A percentile compares a stretch with the other conserved stretches of the same genome.
phyloP scores from a whole-genome alignment of 768 basidiomycete species.

The Mycena epipterygia region DNA sequence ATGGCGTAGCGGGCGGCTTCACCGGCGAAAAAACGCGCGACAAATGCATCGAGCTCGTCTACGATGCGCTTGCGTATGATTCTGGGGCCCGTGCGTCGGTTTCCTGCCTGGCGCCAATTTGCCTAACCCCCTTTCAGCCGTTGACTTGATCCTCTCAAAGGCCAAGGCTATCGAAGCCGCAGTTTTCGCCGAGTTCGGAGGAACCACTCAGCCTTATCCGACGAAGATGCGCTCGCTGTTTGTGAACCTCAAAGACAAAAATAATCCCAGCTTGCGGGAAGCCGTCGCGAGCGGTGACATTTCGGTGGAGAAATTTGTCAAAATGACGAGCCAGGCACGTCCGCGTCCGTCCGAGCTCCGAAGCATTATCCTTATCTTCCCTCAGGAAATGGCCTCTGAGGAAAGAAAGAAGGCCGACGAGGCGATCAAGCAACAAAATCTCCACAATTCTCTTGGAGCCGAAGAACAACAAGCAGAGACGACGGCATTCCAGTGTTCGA shows the following conservation, averaged over 20 bases:
- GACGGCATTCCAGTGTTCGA: slow-evolving; percentile 95
- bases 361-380: not conserved
- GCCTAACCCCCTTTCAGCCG: slow-evolving; percentile 67
- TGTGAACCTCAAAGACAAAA: slow-evolving; percentile 96
- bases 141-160: slow-evolving; percentile 74
- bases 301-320: slow-evolving; percentile 74
- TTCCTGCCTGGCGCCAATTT: not conserved
- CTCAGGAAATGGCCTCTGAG: slow-evolving; percentile 95
- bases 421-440: slow-evolving; percentile 86
- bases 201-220: slow-evolving; percentile 69
- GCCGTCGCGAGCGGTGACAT: slow-evolving; percentile 89
- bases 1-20: slow-evolving; percentile 69
- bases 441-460: slow-evolving; percentile 93
- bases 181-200: slow-evolving; percentile 63
- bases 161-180: slow-evolving; percentile 81
- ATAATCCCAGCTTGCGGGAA: slow-evolving; percentile 89
- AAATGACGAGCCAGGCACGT: slow-evolving; percentile 86
- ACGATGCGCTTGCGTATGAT: slow-evolving; percentile 91
- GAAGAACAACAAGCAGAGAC: slow-evolving; percentile 94
- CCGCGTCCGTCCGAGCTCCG: not conserved
- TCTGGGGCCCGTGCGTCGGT: slow-evolving; percentile 85
- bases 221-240: slow-evolving; percentile 89
- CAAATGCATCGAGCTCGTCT: slow-evolving; percentile 90
- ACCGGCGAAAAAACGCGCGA: slow-evolving; percentile 85
- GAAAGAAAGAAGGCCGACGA: slow-evolving; percentile 88